Base-by-base conservation (phyloP, 805 yeast species). In the Cyberlindnera euphorbiiphila region DNA sequence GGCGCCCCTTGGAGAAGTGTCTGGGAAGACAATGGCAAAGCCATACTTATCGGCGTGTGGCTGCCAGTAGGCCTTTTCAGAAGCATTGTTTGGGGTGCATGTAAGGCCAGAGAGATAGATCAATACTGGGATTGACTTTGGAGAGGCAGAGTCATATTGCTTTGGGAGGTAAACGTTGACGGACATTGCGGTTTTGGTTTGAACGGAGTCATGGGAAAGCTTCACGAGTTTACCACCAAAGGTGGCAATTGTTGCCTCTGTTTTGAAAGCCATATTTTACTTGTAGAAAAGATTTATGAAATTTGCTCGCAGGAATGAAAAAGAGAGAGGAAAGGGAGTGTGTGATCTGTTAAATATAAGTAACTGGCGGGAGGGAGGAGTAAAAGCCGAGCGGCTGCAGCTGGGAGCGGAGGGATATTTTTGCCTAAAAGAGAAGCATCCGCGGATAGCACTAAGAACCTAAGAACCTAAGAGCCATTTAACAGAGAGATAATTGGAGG, bases 1-100 rank as follows among this genome's bases (percentile, higher is more conserved):
- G 11, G 81, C 78, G 12, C 94, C 96, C 48, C 98, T 76, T 37
- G 98, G 98, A 8, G 98, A 89, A 4, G 98, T 93, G 62, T 91
- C 98, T 14, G 98, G 98, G 61, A 84, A 89, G 1, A 91, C 87
- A 13, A 91, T 64, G 0, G 95, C 95, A 59, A 91, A 81, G 5
- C 94, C 94, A 54, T 78, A 77, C 54, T 83, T 72, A 47, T 80
- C 76, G 7, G 95, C 95, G 57, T 80, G 81, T 39, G 79, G 74
- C 51, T 81, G 91, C 68, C 89, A 74, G 50, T 81, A 85, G 1
- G 96, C 95, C 71, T 93, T 93, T 59, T 93, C 98, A 9, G 89
- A 71, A 37, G 94, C 95, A 58, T 89, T 93, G 65, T 85, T 78
- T 32, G 96, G 96, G 1, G 95, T 80, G 60, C 98, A 91, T 0